phyloP scores from a whole-genome alignment of 768 basidiomycete species.

The Galerina sulciceps region DNA sequence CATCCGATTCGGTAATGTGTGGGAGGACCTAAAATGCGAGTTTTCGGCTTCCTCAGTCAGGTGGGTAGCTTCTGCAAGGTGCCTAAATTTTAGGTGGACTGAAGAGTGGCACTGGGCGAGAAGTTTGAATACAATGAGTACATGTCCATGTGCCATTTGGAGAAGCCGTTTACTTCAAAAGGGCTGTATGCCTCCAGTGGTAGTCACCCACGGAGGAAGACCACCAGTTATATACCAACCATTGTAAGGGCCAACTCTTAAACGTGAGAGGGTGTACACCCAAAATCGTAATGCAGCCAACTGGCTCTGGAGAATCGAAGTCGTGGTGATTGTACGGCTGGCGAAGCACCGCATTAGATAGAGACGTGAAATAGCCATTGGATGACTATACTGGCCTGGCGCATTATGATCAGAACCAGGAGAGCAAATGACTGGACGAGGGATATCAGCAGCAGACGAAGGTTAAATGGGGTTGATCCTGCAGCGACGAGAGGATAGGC shows the following conservation, averaged over 20 bases:
- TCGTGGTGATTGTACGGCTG: too few relatives aligned
- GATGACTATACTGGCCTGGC: background rate
- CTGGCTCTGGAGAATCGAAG: too few relatives aligned
- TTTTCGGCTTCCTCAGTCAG: slow-evolving; percentile 7
- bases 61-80: slow-evolving; percentile 5
- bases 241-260: background rate
- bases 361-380: background rate
- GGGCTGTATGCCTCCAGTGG: too few relatives aligned
- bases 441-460: too few relatives aligned
- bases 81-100: background rate
- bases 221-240: background rate
- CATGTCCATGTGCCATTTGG: background rate
- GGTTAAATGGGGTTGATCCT: too few relatives aligned
- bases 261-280: too few relatives aligned
- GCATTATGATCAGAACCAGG: background rate
- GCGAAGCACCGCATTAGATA: background rate
- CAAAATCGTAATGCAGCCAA: too few relatives aligned
- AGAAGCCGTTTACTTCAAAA: too few relatives aligned
- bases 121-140: background rate
- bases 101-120: background rate
- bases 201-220: background rate
- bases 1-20: slow-evolving; percentile 1
- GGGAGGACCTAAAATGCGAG: slow-evolving; percentile 1
- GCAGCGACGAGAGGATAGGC: too few relatives aligned
- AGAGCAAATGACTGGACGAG: background rate